Evolutionary conservation across 805 yeast genomes (phyloP).

Genomic region (Hagleromyces aurorensis): DNA sequence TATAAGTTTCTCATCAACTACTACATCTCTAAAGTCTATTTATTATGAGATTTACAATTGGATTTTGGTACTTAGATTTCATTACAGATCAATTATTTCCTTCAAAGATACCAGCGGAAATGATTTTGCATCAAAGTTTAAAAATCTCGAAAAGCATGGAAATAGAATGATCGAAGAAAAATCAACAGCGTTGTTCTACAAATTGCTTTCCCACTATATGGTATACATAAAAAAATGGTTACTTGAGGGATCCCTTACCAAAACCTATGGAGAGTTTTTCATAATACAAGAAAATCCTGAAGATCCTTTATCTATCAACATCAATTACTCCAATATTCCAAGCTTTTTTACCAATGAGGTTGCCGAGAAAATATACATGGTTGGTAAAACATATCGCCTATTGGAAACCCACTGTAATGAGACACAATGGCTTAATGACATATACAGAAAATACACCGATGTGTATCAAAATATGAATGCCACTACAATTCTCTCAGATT

Average conservation of each 20-base stretch:
- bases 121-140: conserved; percentile 46
- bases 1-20: conserved; percentile 34
- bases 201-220: conserved; percentile 50
- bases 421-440: conserved; percentile 50
- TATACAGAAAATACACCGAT: conserved; percentile 27
- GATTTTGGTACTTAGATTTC: conserved; percentile 49
- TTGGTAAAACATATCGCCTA: conserved; percentile 67
- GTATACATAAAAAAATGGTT: conserved; percentile 61
- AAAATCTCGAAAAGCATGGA: conserved; percentile 51
- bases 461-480: conserved; percentile 8
- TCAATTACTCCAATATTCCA: conserved; percentile 30
- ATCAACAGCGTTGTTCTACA: conserved; percentile 38
- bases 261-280: conserved; percentile 57
- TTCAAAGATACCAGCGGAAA: conserved; percentile 35
- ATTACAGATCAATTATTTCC: conserved; percentile 37
- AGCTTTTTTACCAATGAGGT: conserved; percentile 32
- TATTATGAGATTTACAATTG: conserved; percentile 40
- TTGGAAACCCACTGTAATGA: conserved; percentile 60
- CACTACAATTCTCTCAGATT: conserved; percentile 6
- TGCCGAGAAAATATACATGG: conserved; percentile 45
- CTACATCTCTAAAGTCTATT: conserved; percentile 24
- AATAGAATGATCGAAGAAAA: conserved; percentile 44
- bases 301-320: conserved; percentile 6
- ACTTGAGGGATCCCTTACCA: conserved; percentile 51
- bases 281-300: conserved; percentile 21